These are phyloP conservation scores for Russula ochroleuca DNA, from an alignment of 768 basidiomycete species.

Conservation along the genomic window DNA sequence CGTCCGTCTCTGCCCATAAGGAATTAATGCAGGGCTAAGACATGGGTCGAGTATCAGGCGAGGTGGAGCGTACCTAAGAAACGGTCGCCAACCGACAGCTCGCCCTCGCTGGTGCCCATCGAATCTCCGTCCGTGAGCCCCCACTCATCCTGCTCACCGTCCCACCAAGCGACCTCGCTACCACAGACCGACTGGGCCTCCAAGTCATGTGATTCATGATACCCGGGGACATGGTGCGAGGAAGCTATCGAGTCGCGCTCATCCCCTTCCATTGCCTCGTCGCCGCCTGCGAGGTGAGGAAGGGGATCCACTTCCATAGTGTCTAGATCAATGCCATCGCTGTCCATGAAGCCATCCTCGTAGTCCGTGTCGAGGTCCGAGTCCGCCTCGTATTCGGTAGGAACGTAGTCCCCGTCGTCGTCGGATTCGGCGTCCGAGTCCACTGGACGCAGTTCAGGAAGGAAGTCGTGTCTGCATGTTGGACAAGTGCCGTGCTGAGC, in stretches of 20 bases:
- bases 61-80: conserved; percentile 10
- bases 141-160: conserved; percentile 18
- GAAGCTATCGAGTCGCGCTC: conserved; percentile 34
- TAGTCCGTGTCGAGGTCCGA: conserved; percentile 32
- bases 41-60: background rate
- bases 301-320: conserved; percentile 28
- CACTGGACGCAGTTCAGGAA: conserved; percentile 47
- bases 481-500: conserved; percentile 67
- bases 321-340: conserved; percentile 29
- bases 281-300: conserved; percentile 3
- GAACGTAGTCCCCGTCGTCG: conserved; percentile 64
- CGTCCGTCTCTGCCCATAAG: conserved; percentile 11
- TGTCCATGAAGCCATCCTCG: conserved; percentile 30
- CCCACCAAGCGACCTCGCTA: conserved; percentile 19
- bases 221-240: background rate
- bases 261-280: conserved; percentile 41
- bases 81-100: conserved; percentile 18
- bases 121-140: conserved; percentile 27
- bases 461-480: conserved; percentile 57
- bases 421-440: conserved; percentile 62
- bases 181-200: conserved; percentile 27
- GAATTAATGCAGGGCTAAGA: background rate
- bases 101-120: conserved; percentile 28
- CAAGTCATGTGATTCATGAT: conserved; percentile 10
- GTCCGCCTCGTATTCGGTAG: conserved; percentile 48